Evolutionary conservation across 2,329 filamentous ascomycete species (phyloP).

Genomic region (Cadophora luteo-olivacea): DNA sequence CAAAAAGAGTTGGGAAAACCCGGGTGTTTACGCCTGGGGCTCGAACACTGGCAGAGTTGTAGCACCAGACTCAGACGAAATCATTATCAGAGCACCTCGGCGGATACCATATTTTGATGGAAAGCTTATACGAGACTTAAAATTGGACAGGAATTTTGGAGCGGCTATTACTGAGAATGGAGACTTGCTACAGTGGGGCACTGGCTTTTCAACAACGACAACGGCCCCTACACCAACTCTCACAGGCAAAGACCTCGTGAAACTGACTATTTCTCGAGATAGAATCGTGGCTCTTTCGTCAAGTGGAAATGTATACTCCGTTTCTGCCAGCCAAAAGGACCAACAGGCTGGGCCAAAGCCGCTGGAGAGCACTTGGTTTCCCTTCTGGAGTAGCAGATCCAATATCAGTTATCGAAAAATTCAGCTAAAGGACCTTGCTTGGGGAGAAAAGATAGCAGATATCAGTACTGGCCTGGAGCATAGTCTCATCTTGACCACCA

Average conservation of each 20-base stretch:
- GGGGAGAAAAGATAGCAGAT: conserved; percentile 75
- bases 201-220: conserved; percentile 70
- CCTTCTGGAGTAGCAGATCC: conserved; percentile 69
- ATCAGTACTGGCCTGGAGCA: conserved; percentile 85
- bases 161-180: conserved; percentile 88
- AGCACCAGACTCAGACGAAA: conserved; percentile 80
- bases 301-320: conserved; percentile 80
- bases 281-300: conserved; percentile 81
- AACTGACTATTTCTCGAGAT: conserved; percentile 79
- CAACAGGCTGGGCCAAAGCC: conserved; percentile 70
- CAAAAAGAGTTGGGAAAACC: conserved; percentile 79
- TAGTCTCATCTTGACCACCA: conserved; percentile 81
- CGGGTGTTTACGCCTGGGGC: conserved; percentile 94
- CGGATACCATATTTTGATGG: conserved; percentile 85
- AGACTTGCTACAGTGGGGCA: conserved; percentile 91
- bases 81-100: conserved; percentile 78
- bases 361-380: conserved; percentile 71
- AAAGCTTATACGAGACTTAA: conserved; percentile 83
- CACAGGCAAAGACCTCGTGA: conserved; percentile 79
- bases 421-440: conserved; percentile 66
- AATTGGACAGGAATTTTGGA: conserved; percentile 81
- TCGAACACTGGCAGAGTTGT: conserved; percentile 86
- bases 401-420: conserved; percentile 75
- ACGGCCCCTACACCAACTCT: conserved; percentile 74
- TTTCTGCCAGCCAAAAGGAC: conserved; percentile 78